phyloP scores from a whole-genome alignment of 2,329 filamentous ascomycete genomes.

The Diaporthe citriasiana region DNA sequence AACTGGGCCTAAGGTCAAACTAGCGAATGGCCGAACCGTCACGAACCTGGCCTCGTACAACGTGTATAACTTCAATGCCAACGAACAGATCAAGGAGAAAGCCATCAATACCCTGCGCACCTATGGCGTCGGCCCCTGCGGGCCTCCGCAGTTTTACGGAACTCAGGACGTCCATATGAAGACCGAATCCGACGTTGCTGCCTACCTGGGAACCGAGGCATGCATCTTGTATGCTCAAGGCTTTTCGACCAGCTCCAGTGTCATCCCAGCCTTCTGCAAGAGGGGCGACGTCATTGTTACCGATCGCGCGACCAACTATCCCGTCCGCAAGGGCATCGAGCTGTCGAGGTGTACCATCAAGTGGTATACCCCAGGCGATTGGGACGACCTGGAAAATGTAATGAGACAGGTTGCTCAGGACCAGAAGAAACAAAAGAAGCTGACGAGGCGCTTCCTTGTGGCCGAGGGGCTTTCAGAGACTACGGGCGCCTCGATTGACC shows the following conservation, averaged over 20 bases:
- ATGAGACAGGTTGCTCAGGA: slow-evolving; percentile 89
- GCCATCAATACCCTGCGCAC: slow-evolving; percentile 93
- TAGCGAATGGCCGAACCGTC: slow-evolving; percentile 89
- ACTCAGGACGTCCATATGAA: slow-evolving; percentile 99
- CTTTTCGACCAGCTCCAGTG: slow-evolving; percentile 96
- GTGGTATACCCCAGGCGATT: slow-evolving; percentile 97
- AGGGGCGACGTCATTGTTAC: slow-evolving; percentile 97
- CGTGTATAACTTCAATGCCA: slow-evolving; percentile 96
- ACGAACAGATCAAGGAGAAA: slow-evolving; percentile 94
- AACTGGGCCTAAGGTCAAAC: slow-evolving; percentile 89
- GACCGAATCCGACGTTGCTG: slow-evolving; percentile 92
- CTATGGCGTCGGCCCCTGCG: slow-evolving; percentile 96
- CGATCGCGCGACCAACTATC: slow-evolving; percentile 92
- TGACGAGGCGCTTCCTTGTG: slow-evolving; percentile 95
- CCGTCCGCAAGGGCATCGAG: slow-evolving; percentile 94
- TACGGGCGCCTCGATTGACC: slow-evolving; percentile 84
- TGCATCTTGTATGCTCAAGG: slow-evolving; percentile 97
- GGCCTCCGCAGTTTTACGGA: slow-evolving; percentile 97
- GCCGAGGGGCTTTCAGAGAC: slow-evolving; percentile 96
- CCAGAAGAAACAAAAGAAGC: slow-evolving; percentile 84
- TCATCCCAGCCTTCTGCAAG: slow-evolving; percentile 97
- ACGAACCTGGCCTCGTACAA: slow-evolving; percentile 96
- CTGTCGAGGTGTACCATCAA: slow-evolving; percentile 90
- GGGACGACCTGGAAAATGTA: slow-evolving; percentile 90
- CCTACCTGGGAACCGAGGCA: slow-evolving; percentile 87